These are phyloP conservation scores for Botrytis aclada DNA, from an alignment of 2,329 filamentous ascomycete species.

Conservation along the genomic window DNA sequence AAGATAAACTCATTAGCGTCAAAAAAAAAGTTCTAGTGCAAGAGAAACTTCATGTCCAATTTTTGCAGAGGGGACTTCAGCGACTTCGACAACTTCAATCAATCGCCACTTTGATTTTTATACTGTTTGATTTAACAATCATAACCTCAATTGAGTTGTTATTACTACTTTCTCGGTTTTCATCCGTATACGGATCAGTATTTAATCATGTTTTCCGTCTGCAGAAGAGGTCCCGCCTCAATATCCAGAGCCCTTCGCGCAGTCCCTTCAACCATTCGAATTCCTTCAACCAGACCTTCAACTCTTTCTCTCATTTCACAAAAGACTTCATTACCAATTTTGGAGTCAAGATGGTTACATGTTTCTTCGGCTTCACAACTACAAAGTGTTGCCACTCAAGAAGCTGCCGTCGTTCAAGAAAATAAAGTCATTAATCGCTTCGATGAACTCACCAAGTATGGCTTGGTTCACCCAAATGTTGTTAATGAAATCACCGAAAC, in stretches of 20 bases:
- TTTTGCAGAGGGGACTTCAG: slow-evolving; percentile 2
- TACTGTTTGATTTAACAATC: slow-evolving; percentile 1
- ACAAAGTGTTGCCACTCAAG: slow-evolving; percentile 19
- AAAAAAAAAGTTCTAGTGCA: slow-evolving; percentile 5
- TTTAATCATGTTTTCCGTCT: slow-evolving; percentile 35
- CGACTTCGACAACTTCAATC: not conserved
- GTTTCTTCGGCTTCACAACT: slow-evolving; percentile 29
- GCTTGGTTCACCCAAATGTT: slow-evolving; percentile 36
- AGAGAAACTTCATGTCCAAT: slow-evolving; percentile 2
- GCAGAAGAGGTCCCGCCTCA: slow-evolving; percentile 38
- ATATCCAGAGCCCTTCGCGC: slow-evolving; percentile 33
- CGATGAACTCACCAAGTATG: slow-evolving; percentile 34
- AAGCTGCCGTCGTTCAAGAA: slow-evolving; percentile 10
- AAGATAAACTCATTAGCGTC: slow-evolving; percentile 9
- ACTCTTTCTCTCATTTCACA: slow-evolving; percentile 27
- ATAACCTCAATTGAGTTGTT: not conserved
- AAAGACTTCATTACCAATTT: slow-evolving; percentile 21
- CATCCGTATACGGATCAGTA: slow-evolving; percentile 17
- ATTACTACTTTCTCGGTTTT: slow-evolving; percentile 17
- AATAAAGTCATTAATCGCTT: slow-evolving; percentile 32
- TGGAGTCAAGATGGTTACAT: slow-evolving; percentile 34
- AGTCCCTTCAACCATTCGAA: slow-evolving; percentile 28
- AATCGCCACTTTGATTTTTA: slow-evolving; percentile 23
- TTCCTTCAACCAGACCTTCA: slow-evolving; percentile 32
- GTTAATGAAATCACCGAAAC: slow-evolving; percentile 57